These are phyloP conservation scores for Paragyromitra xinjiangensis DNA, from an alignment of 495 filamentous ascomycete species.

Conservation along the genomic window DNA sequence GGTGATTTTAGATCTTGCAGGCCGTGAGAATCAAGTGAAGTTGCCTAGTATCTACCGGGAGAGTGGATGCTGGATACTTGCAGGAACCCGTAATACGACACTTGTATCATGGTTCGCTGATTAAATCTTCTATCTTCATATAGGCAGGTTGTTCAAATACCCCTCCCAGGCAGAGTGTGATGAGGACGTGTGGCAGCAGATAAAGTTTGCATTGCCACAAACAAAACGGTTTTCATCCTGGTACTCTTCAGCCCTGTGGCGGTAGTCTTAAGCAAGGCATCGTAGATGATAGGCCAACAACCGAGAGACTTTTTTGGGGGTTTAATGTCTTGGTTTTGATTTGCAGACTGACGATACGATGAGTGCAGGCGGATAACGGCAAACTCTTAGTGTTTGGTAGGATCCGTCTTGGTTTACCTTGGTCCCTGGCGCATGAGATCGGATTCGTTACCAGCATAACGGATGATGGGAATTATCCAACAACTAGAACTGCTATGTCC, in stretches of 20 bases:
- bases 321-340: background rate
- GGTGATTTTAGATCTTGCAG: background rate
- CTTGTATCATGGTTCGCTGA: background rate
- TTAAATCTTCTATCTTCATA: background rate
- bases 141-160: background rate
- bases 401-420: background rate
- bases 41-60: background rate
- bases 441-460: slow-evolving; percentile 22
- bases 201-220: slow-evolving; percentile 13
- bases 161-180: too few species aligned
- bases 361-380: slow-evolving; percentile 11
- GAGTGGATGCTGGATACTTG: background rate
- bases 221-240: background rate
- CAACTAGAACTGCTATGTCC: background rate
- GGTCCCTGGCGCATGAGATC: slow-evolving; percentile 25
- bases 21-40: background rate
- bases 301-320: background rate
- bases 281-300: background rate
- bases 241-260: slow-evolving; percentile 1
- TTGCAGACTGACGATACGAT: too few species aligned
- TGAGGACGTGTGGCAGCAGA: background rate
- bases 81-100: slow-evolving; percentile 11
- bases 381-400: background rate
- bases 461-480: slow-evolving; percentile 27
- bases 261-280: background rate